Base-by-base conservation (phyloP, 306 rosid species). In the Pyrus betulifolia region DNA sequence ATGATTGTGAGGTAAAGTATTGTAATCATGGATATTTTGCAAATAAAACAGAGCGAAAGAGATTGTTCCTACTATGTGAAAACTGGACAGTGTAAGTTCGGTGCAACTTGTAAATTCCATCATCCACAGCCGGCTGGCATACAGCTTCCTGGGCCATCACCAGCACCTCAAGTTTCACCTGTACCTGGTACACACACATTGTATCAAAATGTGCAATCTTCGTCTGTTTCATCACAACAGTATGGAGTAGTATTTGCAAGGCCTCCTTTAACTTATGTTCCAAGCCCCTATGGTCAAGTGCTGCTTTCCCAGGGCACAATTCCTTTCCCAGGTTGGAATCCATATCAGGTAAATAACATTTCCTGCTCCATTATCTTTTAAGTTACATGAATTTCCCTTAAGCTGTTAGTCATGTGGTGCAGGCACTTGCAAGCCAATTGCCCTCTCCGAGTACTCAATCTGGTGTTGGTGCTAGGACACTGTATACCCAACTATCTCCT, bases 31-130 rank as follows among this genome's bases (percentile, higher is more conserved):
- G 57, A 10, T 19, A 78, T 70, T 83, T 81, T 23, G 78, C 11
- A 61, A 81, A 76, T 46, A 13, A 72, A 59, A 80, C 90, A 95
- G 99, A 97, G 99, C 70, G 96, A 95, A 82, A 90, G 90, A 82
- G 99, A 95, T 81, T 96, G 99, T 76, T 89, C 99, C 25, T 96
- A 93, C 89, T 96, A 96, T 81, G 87, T 85, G 83, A 96, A 96
- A 86, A 96, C 92, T 22, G 97, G 98, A 67, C 97, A 87, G 74
- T 96, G 99, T 91, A 96, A 92, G 88, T 96, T 96, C 70, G 97
- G 97, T 54, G 80, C 87, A 23, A 89, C 94, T 14, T 96, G 99
- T 87, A 96, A 96, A 88, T 96, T 89, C 85, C 91, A 96, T 75
- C 99, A 96, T 77, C 99, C 99, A 27, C 97, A 87, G 79, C 96